Percentiles rank a stretch among this genome's conserved stretches.
Conservation (phyloP, 1,284 basidiomycete genomes). For the Malassezia equina region DNA sequence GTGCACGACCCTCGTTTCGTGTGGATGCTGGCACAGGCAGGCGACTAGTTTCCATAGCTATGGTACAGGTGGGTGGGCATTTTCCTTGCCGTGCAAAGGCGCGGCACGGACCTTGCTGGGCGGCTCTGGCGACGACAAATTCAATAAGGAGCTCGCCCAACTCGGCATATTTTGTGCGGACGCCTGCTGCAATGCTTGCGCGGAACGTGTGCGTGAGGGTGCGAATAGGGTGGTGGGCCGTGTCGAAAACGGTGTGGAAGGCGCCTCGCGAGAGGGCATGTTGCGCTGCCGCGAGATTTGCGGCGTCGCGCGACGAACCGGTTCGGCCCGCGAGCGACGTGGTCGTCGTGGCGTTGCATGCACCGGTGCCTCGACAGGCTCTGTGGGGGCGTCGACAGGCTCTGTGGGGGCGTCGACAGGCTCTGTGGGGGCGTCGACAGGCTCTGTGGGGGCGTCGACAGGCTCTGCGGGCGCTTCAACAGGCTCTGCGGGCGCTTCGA, state of each 20-base stretch:
- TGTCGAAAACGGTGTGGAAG: not conserved
- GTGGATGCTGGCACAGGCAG: conserved; percentile 9
- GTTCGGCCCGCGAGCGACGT: not conserved
- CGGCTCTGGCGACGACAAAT: conserved; percentile 16
- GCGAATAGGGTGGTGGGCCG: conserved; percentile 1
- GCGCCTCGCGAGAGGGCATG: not conserved
- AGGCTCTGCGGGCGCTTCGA: not conserved
- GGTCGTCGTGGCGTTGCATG: not conserved
- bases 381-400: not conserved
- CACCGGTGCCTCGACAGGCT: not conserved
- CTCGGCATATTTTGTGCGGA: conserved; percentile 14
- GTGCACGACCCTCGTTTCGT: conserved; percentile 1
- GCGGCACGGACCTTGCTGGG: not conserved
- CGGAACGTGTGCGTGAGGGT: not conserved
- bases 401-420: not conserved
- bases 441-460: not conserved
- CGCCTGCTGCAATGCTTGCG: conserved; percentile 11
- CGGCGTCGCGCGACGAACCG: conserved; percentile 11
- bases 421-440: not conserved
- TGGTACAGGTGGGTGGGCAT: not conserved
- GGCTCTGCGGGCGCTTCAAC: not conserved
- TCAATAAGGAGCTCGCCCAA: conserved; percentile 17
- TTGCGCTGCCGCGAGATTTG: not conserved
- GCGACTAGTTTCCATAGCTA: conserved; percentile 8
- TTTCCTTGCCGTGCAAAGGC: conserved; percentile 5